Evolutionary conservation across 495 filamentous ascomycete species (phyloP).

Genomic region (Podospora pseudoanserina): DNA sequence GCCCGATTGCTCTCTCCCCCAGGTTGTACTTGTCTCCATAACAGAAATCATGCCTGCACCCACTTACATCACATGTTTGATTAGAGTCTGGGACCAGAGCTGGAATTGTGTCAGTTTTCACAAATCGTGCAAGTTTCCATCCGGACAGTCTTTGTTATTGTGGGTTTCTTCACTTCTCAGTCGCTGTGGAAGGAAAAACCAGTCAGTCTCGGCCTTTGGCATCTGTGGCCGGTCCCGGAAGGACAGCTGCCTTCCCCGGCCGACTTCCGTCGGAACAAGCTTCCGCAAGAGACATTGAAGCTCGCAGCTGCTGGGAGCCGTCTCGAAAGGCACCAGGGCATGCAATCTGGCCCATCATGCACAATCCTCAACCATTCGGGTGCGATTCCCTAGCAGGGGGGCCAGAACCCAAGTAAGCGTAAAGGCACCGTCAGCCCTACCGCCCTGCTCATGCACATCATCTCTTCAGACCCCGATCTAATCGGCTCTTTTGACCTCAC

Average conservation of each 20-base stretch:
- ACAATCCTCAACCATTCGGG: neutral
- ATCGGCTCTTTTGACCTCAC: neutral
- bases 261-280: neutral
- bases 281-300: neutral
- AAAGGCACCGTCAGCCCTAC: neutral
- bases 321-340: neutral
- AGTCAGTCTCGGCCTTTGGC: neutral
- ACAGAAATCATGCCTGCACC: too few relatives aligned
- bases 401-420: too few relatives aligned
- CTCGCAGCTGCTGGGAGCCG: neutral
- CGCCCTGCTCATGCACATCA: neutral
- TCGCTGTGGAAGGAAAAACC: constrained; percentile 44
- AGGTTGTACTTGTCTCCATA: too few relatives aligned
- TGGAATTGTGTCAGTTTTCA: neutral
- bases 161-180: neutral
- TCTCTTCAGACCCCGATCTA: neutral
- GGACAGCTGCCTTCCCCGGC: neutral
- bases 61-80: neutral
- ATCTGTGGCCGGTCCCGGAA: neutral
- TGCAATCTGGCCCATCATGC: neutral
- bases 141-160: neutral
- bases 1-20: too few relatives aligned
- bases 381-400: neutral
- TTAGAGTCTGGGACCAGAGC: neutral
- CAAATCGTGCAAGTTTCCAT: neutral